phyloP scores from a whole-genome alignment of 768 basidiomycete species.

The Trametopsis cervina region DNA sequence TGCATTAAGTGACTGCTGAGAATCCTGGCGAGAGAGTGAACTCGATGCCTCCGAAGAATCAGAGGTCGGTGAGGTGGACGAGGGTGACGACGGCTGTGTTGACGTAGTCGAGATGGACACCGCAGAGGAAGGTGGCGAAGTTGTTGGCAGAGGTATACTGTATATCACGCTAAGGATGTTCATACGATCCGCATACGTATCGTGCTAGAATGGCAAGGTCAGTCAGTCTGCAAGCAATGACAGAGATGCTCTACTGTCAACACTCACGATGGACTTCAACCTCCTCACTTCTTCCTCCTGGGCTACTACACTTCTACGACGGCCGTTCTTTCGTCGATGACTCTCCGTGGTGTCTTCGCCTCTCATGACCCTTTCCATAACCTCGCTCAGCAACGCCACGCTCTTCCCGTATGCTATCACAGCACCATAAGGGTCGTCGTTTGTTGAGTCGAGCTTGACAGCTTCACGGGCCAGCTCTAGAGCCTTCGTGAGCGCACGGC shows the following conservation, averaged over 20 bases:
- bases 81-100: constrained; percentile 42
- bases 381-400: constrained; percentile 81
- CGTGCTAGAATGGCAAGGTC: constrained; percentile 48
- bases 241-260: constrained; percentile 7
- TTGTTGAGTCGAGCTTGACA: constrained; percentile 80
- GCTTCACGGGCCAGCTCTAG: constrained; percentile 87
- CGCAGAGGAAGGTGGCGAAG: constrained; percentile 46
- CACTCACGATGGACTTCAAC: constrained; percentile 82
- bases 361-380: constrained; percentile 85
- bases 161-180: constrained; percentile 87
- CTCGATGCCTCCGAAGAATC: constrained; percentile 34
- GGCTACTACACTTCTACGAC: constrained; percentile 77
- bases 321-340: constrained; percentile 46
- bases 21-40: neutral
- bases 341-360: constrained; percentile 76
- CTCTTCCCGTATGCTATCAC: constrained; percentile 86
- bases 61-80: constrained; percentile 44
- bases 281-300: constrained; percentile 87
- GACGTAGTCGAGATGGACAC: constrained; percentile 43
- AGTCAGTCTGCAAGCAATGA: constrained; percentile 1
- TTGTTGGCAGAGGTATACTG: constrained; percentile 72
- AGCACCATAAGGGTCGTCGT: constrained; percentile 83
- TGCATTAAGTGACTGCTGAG: constrained; percentile 10
- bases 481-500: constrained; percentile 79
- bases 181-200: constrained; percentile 93